These are phyloP conservation scores for Arachis monticola DNA, from an alignment of 331 rosid genomes.

Conservation along the genomic window DNA sequence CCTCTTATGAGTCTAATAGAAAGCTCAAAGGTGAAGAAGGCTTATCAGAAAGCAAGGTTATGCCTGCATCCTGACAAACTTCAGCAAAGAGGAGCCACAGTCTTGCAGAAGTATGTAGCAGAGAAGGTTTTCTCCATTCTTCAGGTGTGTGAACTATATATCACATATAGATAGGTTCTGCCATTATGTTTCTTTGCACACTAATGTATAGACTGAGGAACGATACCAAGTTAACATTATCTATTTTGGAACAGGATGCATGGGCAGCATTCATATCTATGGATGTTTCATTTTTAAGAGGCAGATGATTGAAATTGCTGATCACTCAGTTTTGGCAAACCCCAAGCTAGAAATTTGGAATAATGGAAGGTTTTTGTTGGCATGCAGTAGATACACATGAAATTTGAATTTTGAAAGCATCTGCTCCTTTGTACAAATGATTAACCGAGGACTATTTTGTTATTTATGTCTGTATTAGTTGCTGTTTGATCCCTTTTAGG, in stretches of 20 bases:
- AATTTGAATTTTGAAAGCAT: conserved; percentile 4
- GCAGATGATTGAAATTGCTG: conserved; percentile 35
- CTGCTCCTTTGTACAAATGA: conserved; percentile 50
- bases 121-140: conserved; percentile 80
- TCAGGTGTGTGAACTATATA: conserved; percentile 58
- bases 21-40: conserved; percentile 83
- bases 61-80: conserved; percentile 96
- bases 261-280: conserved; percentile 80
- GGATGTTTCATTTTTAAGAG: conserved; percentile 60
- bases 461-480: conserved; percentile 44
- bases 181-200: conserved; percentile 4
- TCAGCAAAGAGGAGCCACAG: conserved; percentile 91
- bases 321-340: conserved; percentile 41
- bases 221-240: conserved; percentile 11
- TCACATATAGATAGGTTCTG: background rate
- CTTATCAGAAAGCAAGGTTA: conserved; percentile 93
- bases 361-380: conserved; percentile 33
- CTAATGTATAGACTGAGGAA: background rate
- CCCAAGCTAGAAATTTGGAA: conserved; percentile 23
- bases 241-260: conserved; percentile 67
- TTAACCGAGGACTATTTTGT: conserved; percentile 25
- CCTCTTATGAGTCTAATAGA: conserved; percentile 67
- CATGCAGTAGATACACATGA: conserved; percentile 22
- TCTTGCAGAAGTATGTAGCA: conserved; percentile 71
- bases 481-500: conserved; percentile 44